Base-by-base conservation (phyloP, 1,284 basidiomycete genomes). In the Ceratobasidium sp. region DNA sequence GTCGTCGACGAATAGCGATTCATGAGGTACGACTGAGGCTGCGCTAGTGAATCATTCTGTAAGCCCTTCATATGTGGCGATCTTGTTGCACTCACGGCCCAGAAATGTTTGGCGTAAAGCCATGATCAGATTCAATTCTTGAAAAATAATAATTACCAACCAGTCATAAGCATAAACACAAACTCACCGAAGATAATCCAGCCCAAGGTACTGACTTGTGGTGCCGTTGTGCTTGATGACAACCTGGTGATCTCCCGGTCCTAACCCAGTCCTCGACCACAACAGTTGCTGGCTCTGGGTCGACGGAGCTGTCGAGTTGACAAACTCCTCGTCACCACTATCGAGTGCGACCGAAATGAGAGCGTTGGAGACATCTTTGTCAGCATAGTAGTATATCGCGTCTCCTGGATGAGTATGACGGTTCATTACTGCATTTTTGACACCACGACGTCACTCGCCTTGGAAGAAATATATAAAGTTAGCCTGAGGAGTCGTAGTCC, bases 121-220 rank as follows among this genome's bases (percentile, higher is more conserved):
- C 61, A 13, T 46, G 19, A n/a, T 37, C 24, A 4, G 39, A 46
- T n/a, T 22, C 41, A 13, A 63, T 46, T 14, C 61, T 62, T 13
- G 1, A 16, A 9, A 27, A 61, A 7, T 4, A 22, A 16, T 13
- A 41, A 13, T 7, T 4, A 19, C 22, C 19, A 22, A 9, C 19
- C 19, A 11, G 14, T 27, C n/a, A 61, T 5, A 39, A 3, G 13
- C 2, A 19, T 7, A 41, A 39, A n/a, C 51, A 61, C 22, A 0
- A 16, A 63, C 27, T 37, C n/a, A 63, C 61, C 61, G 19, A 63
- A 63, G 37, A n/a, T 63, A 63, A 31, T 63, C 61, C 4, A 63
- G 7, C 9, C 34, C 37, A 16, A 63, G 16, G 5, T 34, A 39
- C n/a, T 39, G 34, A 3, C 8, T 31, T 9, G 8, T 22, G 6